Evolutionary conservation across 75 land plant genomes (phyloP).

Genomic region (Pinus tabuliformis): DNA sequence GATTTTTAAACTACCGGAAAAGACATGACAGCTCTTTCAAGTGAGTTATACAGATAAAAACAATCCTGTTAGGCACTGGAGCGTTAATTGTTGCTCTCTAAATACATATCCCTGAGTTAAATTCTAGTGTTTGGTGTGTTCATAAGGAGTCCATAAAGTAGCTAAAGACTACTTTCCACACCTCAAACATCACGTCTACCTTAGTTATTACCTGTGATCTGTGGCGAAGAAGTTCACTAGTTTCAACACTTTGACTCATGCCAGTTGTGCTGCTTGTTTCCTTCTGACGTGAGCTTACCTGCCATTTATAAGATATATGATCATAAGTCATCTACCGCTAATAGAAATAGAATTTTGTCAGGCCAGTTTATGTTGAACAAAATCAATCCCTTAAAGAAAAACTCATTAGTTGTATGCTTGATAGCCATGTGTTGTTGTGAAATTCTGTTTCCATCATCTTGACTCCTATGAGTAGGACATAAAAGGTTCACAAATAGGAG

Average conservation of each 20-base stretch:
- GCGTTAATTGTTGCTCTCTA: neutral
- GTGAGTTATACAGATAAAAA: neutral
- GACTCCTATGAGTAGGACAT: neutral
- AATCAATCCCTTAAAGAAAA: neutral
- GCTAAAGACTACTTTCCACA: neutral
- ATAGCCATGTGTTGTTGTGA: neutral
- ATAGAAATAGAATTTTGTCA: neutral
- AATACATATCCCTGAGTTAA: neutral
- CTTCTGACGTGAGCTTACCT: slow-evolving; percentile 97
- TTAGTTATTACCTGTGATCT: slow-evolving; percentile 68
- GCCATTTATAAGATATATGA: slow-evolving; percentile 5
- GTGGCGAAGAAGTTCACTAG: slow-evolving; percentile 80
- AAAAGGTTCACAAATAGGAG: neutral
- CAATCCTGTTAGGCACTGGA: neutral
- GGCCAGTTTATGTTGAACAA: neutral
- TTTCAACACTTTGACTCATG: slow-evolving; percentile 94
- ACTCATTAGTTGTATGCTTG: too few relatives aligned
- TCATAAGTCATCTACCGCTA: neutral
- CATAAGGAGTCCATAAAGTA: neutral
- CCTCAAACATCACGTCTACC: neutral
- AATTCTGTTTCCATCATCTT: neutral
- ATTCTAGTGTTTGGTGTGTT: too few relatives aligned
- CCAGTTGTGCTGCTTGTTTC: slow-evolving; percentile 98
- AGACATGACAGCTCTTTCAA: neutral
- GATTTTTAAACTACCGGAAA: neutral